Evolutionary conservation across 257 asterid genomes (phyloP).

Genomic region (Verbascum thapsus): DNA sequence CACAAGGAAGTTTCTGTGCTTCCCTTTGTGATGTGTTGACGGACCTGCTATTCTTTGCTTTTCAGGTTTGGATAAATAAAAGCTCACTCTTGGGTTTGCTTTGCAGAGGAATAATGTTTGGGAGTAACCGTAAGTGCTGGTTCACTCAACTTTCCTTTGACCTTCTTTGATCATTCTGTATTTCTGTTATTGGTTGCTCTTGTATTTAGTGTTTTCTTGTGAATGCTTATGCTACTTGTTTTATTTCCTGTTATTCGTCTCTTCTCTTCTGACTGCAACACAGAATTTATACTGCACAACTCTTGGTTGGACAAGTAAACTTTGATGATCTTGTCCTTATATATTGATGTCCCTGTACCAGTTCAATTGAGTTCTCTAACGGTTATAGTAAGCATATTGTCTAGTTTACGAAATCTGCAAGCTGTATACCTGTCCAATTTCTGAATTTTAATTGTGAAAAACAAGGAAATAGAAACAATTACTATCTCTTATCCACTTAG

Average conservation of each 20-base stretch:
- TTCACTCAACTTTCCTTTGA: neutral
- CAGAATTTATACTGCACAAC: neutral
- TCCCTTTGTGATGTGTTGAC: slow-evolving; percentile 1
- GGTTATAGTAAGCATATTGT: neutral
- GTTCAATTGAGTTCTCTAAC: slow-evolving; percentile 17
- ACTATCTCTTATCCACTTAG: neutral
- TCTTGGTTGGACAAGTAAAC: slow-evolving; percentile 17
- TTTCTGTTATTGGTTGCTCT: slow-evolving; percentile 18
- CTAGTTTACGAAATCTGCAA: neutral
- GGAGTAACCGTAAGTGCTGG: slow-evolving; percentile 57
- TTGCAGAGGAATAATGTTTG: slow-evolving; percentile 46
- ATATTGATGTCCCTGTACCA: slow-evolving; percentile 3
- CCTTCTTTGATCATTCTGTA: slow-evolving; percentile 25
- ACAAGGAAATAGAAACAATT: slow-evolving; percentile 4
- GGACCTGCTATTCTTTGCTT: slow-evolving; percentile 20
- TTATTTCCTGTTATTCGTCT: neutral
- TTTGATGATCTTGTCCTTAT: slow-evolving; percentile 8
- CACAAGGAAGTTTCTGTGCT: neutral
- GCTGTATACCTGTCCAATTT: neutral
- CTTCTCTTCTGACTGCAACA: slow-evolving; percentile 9
- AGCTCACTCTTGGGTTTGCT: slow-evolving; percentile 27
- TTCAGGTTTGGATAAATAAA: slow-evolving; percentile 34
- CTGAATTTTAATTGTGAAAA: neutral
- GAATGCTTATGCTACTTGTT: slow-evolving; percentile 3
- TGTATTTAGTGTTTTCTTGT: neutral